phyloP scores from a whole-genome alignment of 805 yeast genomes.

The Kodamaea lidongshanica region DNA sequence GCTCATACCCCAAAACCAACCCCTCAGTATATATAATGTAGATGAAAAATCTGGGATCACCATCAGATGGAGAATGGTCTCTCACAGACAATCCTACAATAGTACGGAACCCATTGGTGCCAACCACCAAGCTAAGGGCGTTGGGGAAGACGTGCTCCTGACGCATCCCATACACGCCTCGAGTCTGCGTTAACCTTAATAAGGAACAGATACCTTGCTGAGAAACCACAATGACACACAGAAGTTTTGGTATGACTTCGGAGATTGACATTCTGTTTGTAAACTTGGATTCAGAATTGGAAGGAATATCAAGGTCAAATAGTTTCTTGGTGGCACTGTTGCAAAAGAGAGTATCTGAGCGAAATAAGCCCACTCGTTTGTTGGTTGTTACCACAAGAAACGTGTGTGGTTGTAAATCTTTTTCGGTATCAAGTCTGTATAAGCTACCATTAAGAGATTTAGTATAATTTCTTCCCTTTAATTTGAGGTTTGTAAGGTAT shows the following conservation, averaged over 20 bases:
- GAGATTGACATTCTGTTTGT: constrained; percentile 33
- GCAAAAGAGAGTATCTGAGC: constrained; percentile 41
- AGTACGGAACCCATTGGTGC: constrained; percentile 24
- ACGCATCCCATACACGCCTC: constrained; percentile 37
- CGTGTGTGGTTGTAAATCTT: constrained; percentile 2
- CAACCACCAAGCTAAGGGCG: constrained; percentile 22
- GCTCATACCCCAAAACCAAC: constrained; percentile 13
- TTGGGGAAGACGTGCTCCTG: constrained; percentile 40
- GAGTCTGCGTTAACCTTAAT: constrained; percentile 30
- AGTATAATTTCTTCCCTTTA: constrained; percentile 3
- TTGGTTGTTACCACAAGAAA: constrained; percentile 39
- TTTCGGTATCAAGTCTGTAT: constrained; percentile 8
- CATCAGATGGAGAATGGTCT: constrained; percentile 16
- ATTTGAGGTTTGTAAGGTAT: constrained; percentile 1
- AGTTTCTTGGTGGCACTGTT: constrained; percentile 40
- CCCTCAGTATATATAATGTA: constrained; percentile 34
- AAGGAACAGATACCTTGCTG: constrained; percentile 35
- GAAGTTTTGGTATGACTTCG: constrained; percentile 29
- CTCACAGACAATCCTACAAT: constrained; percentile 28
- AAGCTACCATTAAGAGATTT: constrained; percentile 12
- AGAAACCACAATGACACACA: constrained; percentile 28
- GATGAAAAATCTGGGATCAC: constrained; percentile 22
- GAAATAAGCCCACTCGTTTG: constrained; percentile 38
- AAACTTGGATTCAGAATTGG: constrained; percentile 29
- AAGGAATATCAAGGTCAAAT: constrained; percentile 33